These are phyloP conservation scores for Backusella tarrabulga DNA, from an alignment of 192 early-diverging fungal genomes.

Conservation along the genomic window DNA sequence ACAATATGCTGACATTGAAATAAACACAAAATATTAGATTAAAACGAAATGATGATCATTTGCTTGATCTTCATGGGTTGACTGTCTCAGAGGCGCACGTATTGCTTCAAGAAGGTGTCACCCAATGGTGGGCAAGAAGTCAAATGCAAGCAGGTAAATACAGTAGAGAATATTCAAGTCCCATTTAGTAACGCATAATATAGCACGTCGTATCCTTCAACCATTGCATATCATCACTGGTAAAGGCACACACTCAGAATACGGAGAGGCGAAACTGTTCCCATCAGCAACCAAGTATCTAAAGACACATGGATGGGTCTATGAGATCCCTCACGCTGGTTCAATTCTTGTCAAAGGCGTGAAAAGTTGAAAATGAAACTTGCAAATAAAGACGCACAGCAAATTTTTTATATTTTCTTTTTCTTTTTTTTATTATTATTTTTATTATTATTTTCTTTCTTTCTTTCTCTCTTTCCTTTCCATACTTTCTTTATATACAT, in stretches of 20 bases:
- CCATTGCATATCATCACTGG: slow-evolving; percentile 70
- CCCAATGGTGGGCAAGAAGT: slow-evolving; percentile 54
- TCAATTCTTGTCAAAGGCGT: slow-evolving; percentile 52
- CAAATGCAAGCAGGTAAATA: slow-evolving; percentile 37
- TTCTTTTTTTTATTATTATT: not conserved
- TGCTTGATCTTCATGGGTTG: slow-evolving; percentile 71
- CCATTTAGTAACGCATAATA: not conserved
- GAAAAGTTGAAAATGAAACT: slow-evolving; percentile 7
- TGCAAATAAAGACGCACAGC: not conserved
- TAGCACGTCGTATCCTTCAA: slow-evolving; percentile 24
- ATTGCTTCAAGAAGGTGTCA: slow-evolving; percentile 56
- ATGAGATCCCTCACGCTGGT: slow-evolving; percentile 48
- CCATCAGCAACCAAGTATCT: slow-evolving; percentile 48
- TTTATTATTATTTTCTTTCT: not conserved
- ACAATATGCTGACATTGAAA: not conserved
- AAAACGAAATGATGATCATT: slow-evolving; percentile 41
- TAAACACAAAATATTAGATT: not conserved
- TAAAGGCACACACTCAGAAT: slow-evolving; percentile 61
- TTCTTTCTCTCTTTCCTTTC: not conserved
- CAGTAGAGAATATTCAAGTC: not conserved
- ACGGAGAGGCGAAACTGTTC: slow-evolving; percentile 54
- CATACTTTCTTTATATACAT: not conserved
- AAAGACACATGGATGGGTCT: slow-evolving; percentile 53
- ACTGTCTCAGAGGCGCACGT: slow-evolving; percentile 59
- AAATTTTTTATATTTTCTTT: not conserved